Evolutionary conservation across 2,329 filamentous ascomycete species (phyloP), one percentile per base, ranked within the genome.

Genomic region (Verticillium albo-atrum): DNA sequence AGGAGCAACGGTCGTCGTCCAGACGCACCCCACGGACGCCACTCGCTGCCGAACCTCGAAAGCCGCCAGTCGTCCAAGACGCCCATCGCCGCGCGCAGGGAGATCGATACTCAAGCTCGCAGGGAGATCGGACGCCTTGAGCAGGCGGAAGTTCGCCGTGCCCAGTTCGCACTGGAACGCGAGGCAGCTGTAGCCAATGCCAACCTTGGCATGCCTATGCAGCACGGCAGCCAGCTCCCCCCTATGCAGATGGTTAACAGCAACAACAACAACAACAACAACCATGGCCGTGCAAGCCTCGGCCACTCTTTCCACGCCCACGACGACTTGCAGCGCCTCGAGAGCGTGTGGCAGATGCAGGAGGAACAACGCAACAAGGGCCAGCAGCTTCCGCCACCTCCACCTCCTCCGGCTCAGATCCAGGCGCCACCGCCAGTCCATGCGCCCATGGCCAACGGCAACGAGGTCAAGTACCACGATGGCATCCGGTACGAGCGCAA

Each of bases 401-500:
- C 37, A 2, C 37, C 37, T 6, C 37, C 37, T 12, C 37, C 37
- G 37, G 37, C 37, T 23, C 37, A n/a, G 5, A 20, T 47, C 25
- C 37, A 20, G 6, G 37, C 37, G 9, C 37, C 37, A 12, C 37
- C n/a, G n/a, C 37, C 37, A 10, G 37, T 23, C 37, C 37, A 47
- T 12, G 20, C 37, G 37, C 37, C 37, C 9, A 23, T 47, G 35
- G 72, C 72, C 6, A 75, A 71, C 3, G 70, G 74, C 10, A 78
- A 85, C 17, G 81, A 85, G 25, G 78, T 80, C 58, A 88, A 84
- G 70, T 80, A 84, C 17, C 80, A 84, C 65, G 77, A 78, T 27
- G 85, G 84, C 26, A 73, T 87, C 67, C 87, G 84, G 68, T 89
- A 88, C 64, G 83, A 86, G 70, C 80, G 84, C 58, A 87, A 86